A percentile compares a stretch with the other conserved stretches of the same genome.
Conservation (phyloP, 305 asterid genomes). For the Fraxinus latifolia region DNA sequence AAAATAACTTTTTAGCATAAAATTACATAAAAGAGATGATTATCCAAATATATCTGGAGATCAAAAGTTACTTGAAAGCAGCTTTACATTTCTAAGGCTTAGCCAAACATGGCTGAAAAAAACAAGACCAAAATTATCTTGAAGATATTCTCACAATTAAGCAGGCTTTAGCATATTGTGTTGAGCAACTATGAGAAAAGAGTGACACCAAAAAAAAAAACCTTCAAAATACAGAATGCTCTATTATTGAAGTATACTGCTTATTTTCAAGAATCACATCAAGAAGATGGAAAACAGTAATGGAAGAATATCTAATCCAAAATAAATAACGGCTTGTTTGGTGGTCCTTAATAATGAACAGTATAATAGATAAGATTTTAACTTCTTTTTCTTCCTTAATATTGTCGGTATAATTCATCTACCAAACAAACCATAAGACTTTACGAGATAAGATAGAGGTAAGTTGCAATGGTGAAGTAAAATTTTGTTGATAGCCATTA, state of each 20-base stretch:
- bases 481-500: constrained; percentile 16
- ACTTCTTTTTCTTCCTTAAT: not conserved
- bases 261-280: constrained; percentile 25
- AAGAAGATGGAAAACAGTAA: not conserved
- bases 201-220: not conserved
- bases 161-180: not conserved
- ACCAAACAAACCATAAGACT: not conserved
- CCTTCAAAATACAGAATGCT: not conserved
- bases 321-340: not conserved
- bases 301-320: constrained; percentile 7
- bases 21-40: not conserved
- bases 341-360: not conserved
- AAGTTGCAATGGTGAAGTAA: constrained; percentile 19
- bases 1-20: not conserved
- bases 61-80: not conserved
- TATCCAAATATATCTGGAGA: not conserved
- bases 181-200: not conserved
- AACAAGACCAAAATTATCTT: not conserved
- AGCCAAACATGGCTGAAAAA: not conserved
- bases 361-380: not conserved
- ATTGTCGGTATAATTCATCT: not conserved
- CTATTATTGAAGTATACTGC: not conserved
- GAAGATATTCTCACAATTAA: not conserved
- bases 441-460: not conserved
- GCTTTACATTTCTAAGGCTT: not conserved